Evolutionary conservation across 257 asterid species (phyloP), one percentile per base, ranked within the genome.

Genomic region (Dorcoceras hygrometricum): DNA sequence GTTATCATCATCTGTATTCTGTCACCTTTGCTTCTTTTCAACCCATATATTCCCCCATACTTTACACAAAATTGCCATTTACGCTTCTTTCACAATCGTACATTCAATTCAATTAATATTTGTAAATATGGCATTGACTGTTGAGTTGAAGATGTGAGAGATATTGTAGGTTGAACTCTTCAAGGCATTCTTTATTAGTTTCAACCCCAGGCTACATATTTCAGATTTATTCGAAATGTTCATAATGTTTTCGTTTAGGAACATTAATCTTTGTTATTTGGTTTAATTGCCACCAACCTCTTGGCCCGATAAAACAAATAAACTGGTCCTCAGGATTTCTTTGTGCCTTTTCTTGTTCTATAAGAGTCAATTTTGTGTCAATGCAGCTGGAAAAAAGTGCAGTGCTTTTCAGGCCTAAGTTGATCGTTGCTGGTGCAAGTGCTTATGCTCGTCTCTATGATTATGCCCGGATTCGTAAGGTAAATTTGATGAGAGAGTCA

Each of bases 341-440:
- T 67, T 34, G 46, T 39, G 32, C 11, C 62, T 48, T 6, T 57
- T 60, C 36, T 14, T 58, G 23, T 10, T 16, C 31, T 69, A 8
- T 68, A 69, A 63, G 66, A 11, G n/a, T 59, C n/a, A 48, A 66
- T 19, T n/a, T 77, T 23, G 46, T 78, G 50, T 70, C 57, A 19
- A 48, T 81, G 78, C 91, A 92, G 98, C 69, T 92, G 78, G 98
- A 92, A 77, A 89, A 89, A 79, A 89, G 96, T 77, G 98, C 98
- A 68, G 79, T 80, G 48, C 97, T 92, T 39, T 92, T 81, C 72
- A 88, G 98, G 80, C 98, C 98, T 14, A 92, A 92, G 76, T 76
- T 92, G 78, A 86, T 92, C 63, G 96, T 92, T 76, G 96, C 98
- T 73, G 97, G 98, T 77, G 98, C 98, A 72, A 92, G 98, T 78